phyloP scores from a whole-genome alignment of 768 basidiomycete species.

The Hericium erinaceus region DNA sequence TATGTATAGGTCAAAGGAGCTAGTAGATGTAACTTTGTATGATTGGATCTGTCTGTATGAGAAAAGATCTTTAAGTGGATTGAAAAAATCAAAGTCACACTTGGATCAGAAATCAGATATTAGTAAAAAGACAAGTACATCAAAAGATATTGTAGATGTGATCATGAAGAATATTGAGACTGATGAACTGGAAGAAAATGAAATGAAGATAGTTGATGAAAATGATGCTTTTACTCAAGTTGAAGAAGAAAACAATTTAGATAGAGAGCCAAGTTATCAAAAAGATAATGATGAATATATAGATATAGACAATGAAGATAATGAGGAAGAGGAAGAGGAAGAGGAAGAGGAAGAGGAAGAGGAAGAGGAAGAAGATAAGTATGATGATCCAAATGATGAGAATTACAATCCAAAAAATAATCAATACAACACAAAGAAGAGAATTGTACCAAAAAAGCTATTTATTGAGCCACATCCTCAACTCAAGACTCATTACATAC shows the following conservation, averaged over 20 bases:
- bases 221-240: too few relatives aligned
- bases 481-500: conserved; percentile 15
- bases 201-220: background rate
- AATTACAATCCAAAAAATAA: background rate
- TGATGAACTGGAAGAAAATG: too few relatives aligned
- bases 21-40: conserved; percentile 18
- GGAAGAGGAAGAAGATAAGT: background rate
- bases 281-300: background rate
- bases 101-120: too few relatives aligned
- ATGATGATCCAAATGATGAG: background rate
- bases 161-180: too few relatives aligned
- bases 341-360: too few relatives aligned
- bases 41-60: conserved; percentile 14
- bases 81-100: background rate
- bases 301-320: background rate
- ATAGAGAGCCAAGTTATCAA: too few relatives aligned
- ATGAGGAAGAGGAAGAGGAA: too few relatives aligned
- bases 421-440: background rate
- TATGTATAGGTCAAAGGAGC: conserved; percentile 16
- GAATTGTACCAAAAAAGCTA: background rate
- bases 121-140: too few relatives aligned
- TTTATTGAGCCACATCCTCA: conserved; percentile 18
- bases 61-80: background rate
- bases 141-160: too few relatives aligned
- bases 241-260: too few relatives aligned